Percentiles rank a stretch among this genome's conserved stretches.
Conservation (phyloP, 2,329 filamentous ascomycete genomes). For the Monilinia fructicola region DNA sequence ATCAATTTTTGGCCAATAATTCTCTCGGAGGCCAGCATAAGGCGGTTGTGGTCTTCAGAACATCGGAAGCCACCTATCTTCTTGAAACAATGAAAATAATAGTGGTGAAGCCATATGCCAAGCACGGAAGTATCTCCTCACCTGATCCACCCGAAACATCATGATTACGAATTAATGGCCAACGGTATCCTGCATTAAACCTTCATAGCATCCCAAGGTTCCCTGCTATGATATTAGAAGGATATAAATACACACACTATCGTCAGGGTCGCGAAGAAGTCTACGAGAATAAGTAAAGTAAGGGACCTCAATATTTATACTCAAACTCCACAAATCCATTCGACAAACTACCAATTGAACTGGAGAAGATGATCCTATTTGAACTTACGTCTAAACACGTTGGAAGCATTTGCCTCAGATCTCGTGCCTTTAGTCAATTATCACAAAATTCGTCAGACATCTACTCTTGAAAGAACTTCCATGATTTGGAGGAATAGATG, state of each 20-base stretch:
- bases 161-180: neutral
- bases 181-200: conserved; percentile 25
- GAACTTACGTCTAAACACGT: conserved; percentile 13
- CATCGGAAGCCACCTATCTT: conserved; percentile 21
- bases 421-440: conserved; percentile 22
- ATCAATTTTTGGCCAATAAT: neutral
- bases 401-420: conserved; percentile 11
- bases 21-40: conserved; percentile 19
- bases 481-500: conserved; percentile 26
- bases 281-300: neutral
- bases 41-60: conserved; percentile 24
- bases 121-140: conserved; percentile 23
- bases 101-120: conserved; percentile 21
- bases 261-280: neutral
- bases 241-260: neutral
- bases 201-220: conserved; percentile 26
- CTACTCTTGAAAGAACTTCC: conserved; percentile 24
- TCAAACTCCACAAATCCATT: conserved; percentile 21
- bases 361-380: conserved; percentile 20
- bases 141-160: neutral
- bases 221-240: neutral
- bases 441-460: conserved; percentile 17
- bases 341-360: conserved; percentile 8
- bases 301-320: neutral
- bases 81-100: conserved; percentile 2